Evolutionary conservation across 352 stramenopile species (phyloP).

Genomic region (Peronospora tabacina): DNA sequence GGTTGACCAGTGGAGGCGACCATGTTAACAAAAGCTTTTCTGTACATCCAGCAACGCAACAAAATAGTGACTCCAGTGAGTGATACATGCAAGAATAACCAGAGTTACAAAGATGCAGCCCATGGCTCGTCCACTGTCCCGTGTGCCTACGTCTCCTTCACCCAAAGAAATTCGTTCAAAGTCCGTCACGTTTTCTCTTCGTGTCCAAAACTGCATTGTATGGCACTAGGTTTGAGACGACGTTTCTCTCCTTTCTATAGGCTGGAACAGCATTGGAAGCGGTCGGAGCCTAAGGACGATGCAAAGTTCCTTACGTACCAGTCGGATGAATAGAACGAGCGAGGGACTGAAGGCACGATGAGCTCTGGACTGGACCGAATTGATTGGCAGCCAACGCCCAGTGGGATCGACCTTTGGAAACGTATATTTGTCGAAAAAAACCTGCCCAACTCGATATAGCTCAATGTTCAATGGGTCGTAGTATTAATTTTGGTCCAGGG

Average conservation of each 20-base stretch:
- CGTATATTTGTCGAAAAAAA: conserved; percentile 7
- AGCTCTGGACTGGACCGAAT: conserved; percentile 42
- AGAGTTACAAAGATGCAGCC: neutral
- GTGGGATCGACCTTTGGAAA: conserved; percentile 21
- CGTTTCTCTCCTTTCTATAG: conserved; percentile 2
- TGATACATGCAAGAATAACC: conserved; percentile 1
- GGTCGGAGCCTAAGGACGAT: neutral
- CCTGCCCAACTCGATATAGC: conserved; percentile 11
- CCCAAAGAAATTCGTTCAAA: neutral
- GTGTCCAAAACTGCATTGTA: conserved; percentile 13
- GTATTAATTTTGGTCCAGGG: conserved; percentile 1
- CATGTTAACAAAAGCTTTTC: conserved; percentile 83
- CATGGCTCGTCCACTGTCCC: neutral
- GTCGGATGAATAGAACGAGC: conserved; percentile 84
- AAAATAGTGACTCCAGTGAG: conserved; percentile 9
- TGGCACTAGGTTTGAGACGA: neutral
- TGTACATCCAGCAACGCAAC: conserved; percentile 21
- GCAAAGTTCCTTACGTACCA: conserved; percentile 46
- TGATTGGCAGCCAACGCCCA: conserved; percentile 63
- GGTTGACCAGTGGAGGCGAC: conserved; percentile 88
- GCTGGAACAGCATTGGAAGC: conserved; percentile 2
- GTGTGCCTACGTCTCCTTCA: conserved; percentile 4
- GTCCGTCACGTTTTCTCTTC: neutral
- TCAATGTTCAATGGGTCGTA: neutral
- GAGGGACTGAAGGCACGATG: conserved; percentile 67